Evolutionary conservation across 2,329 filamentous ascomycete species (phyloP).

Genomic region (Metarhizium rileyi): DNA sequence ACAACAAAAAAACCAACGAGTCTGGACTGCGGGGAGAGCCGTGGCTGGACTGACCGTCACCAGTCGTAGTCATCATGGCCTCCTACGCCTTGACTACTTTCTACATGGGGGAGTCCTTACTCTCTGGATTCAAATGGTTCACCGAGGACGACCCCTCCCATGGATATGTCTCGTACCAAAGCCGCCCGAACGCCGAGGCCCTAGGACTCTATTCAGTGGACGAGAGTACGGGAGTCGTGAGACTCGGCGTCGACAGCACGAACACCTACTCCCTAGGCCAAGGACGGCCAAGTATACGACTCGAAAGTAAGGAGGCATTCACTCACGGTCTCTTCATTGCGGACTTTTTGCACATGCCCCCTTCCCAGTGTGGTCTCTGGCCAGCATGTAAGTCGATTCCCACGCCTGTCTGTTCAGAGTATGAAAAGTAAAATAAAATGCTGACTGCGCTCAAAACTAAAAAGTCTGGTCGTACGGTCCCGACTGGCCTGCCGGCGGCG

Average conservation of each 20-base stretch:
- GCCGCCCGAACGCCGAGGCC: conserved; percentile 26
- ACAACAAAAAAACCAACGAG: not conserved
- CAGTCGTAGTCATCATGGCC: conserved; percentile 13
- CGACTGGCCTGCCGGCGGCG: conserved; percentile 53
- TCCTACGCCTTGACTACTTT: conserved; percentile 37
- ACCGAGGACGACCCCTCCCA: conserved; percentile 49
- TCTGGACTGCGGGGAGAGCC: conserved; percentile 3
- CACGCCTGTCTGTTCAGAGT: not conserved
- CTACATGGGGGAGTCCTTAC: conserved; percentile 32
- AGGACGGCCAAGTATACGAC: conserved; percentile 51
- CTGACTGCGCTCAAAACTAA: not conserved
- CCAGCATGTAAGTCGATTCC: conserved; percentile 47
- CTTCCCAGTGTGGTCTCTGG: conserved; percentile 61
- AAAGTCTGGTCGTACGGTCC: conserved; percentile 43
- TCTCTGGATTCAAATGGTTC: conserved; percentile 41
- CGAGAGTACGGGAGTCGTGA: conserved; percentile 30
- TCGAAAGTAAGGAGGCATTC: conserved; percentile 56
- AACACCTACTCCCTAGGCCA: conserved; percentile 25
- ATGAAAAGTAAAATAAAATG: not conserved
- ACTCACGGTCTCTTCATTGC: conserved; percentile 60
- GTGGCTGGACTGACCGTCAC: no score
- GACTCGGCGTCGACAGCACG: conserved; percentile 33
- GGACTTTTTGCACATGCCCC: conserved; percentile 66
- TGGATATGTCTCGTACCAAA: conserved; percentile 55
- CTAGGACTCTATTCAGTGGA: conserved; percentile 33